Percentiles rank a stretch among this genome's conserved stretches.
phyloP scores from a whole-genome alignment of 2,329 filamentous ascomycete genomes.

The Fusarium metavorans region DNA sequence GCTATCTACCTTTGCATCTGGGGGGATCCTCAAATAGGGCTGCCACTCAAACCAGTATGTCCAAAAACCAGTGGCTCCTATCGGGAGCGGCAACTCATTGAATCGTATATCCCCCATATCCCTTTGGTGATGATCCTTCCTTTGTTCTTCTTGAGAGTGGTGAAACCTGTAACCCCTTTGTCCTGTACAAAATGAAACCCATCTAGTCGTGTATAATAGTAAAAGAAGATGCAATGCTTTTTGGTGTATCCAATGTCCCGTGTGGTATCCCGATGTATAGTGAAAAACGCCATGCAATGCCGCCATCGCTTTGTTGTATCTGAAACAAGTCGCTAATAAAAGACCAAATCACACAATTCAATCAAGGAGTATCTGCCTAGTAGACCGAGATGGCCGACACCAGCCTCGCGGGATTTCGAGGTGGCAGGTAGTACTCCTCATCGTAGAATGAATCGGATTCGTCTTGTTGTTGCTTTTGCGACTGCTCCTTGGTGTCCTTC shows the following conservation, averaged over 20 bases:
- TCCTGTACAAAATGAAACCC: conserved; percentile 36
- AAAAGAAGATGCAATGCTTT: conserved; percentile 32
- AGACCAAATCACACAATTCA: conserved; percentile 40
- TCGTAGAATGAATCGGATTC: conserved; percentile 59
- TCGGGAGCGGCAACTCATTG: conserved; percentile 40
- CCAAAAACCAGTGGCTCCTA: conserved; percentile 17
- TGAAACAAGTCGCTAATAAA: conserved; percentile 42
- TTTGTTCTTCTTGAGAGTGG: conserved; percentile 41
- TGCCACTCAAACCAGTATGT: conserved; percentile 42
- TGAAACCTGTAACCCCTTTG: conserved; percentile 32
- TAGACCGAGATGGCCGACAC: conserved; percentile 70
- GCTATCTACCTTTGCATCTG: conserved; percentile 38
- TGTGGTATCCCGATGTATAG: conserved; percentile 46
- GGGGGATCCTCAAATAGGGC: conserved; percentile 11
- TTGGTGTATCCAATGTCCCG: conserved; percentile 38
- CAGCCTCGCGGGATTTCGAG: conserved; percentile 63
- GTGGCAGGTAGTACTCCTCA: conserved; percentile 66
- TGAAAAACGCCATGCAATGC: conserved; percentile 47
- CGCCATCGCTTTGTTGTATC: conserved; percentile 42
- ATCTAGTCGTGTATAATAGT: conserved; percentile 19
- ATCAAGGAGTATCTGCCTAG: conserved; percentile 48
- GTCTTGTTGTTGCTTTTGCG: conserved; percentile 54
- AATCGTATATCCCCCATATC: conserved; percentile 28
- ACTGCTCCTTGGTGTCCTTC: conserved; percentile 62
- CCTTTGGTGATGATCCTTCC: conserved; percentile 25